Evolutionary conservation across 1,139 yeast species (phyloP).

Genomic region (Yamadazyma buinensis): DNA sequence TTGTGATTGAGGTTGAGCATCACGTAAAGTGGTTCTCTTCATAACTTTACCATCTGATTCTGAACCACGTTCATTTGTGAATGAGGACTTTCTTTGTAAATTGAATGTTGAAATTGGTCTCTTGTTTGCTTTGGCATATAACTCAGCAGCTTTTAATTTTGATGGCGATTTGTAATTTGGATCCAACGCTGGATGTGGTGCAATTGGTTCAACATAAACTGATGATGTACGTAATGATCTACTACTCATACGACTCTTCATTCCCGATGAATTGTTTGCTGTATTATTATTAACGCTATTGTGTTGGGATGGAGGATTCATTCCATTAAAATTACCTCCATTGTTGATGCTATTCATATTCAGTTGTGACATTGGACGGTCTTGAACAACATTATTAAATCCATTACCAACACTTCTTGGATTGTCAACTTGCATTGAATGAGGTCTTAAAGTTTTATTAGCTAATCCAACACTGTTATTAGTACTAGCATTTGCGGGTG

Average conservation of each 20-base stretch:
- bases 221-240: constrained; percentile 30
- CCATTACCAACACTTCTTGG: constrained; percentile 1
- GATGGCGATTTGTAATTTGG: constrained; percentile 42
- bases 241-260: constrained; percentile 23
- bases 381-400: background rate
- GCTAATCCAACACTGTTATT: constrained; percentile 10
- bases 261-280: background rate
- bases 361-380: background rate
- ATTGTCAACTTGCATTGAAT: constrained; percentile 17
- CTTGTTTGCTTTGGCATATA: constrained; percentile 46
- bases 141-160: constrained; percentile 43
- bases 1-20: constrained; percentile 1
- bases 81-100: constrained; percentile 49
- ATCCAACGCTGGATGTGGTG: constrained; percentile 40
- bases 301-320: background rate
- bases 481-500: constrained; percentile 1
- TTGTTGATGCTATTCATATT: background rate
- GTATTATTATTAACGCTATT: constrained; percentile 1
- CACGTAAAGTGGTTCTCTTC: constrained; percentile 11
- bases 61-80: constrained; percentile 34
- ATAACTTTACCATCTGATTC: constrained; percentile 2
- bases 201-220: constrained; percentile 39
- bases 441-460: constrained; percentile 35
- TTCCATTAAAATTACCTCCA: background rate
- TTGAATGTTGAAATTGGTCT: constrained; percentile 41